Evolutionary conservation across 306 rosid genomes (phyloP), one percentile per base, ranked within the genome.

Genomic region (Vigna radiata): DNA sequence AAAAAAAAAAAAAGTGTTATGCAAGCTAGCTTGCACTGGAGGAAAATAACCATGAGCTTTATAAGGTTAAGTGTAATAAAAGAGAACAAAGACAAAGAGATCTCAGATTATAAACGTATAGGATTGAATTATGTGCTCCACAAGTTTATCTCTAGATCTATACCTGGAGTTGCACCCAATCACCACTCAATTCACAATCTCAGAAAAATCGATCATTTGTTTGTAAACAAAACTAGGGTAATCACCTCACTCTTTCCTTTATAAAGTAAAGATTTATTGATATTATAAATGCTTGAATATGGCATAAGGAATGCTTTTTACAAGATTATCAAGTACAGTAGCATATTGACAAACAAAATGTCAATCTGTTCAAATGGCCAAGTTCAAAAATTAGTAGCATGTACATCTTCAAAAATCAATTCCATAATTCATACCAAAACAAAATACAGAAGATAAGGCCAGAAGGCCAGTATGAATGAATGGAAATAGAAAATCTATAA

Each of bases 401-500:
- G 17, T 27, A 16, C 46, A 46, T 46, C 18, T n/a, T 53, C 52
- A 15, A 36, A 36, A 36, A 61, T 50, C 56, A 59, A 69, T 14
- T 8, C 43, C 44, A 18, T 10, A 62, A 62, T 33, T 53, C 18
- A 17, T 2, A 75, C 5, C 52, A 78, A 54, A 25, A 53, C 19
- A 23, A 76, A 39, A 46, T 36, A 79, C 25, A 53, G 54, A 36
- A 52, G 7, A 50, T 23, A 46, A 68, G 27, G 52, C 17, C 12
- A 39, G 53, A 56, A 65, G 67, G 31, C 46, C 39, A 41, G 18
- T 8, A 73, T 16, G 54, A 52, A 64, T 27, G 61, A 59, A 53
- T 44, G 21, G 11, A 53, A 78, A 18, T 8, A 18, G 47, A 76
- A 76, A 59, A 66, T 49, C 5, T 49, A 6, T 36, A 36, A 77